Evolutionary conservation across 2,329 filamentous ascomycete genomes (phyloP).

Genomic region (Pseudogymnoascus sp.): DNA sequence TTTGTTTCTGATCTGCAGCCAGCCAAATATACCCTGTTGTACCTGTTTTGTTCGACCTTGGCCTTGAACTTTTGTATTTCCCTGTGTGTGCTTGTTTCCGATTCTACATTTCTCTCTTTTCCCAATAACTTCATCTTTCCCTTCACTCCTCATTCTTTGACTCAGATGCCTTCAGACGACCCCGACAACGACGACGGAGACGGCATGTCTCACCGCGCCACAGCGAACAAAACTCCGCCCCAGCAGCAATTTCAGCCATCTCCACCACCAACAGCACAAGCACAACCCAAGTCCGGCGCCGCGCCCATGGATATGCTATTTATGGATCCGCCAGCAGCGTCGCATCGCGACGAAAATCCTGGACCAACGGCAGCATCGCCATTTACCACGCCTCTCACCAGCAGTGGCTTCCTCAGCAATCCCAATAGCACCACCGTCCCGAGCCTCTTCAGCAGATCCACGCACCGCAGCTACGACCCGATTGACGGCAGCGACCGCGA

Average conservation of each 20-base stretch:
- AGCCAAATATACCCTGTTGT: neutral
- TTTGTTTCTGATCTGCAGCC: constrained; percentile 1
- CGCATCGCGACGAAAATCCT: neutral
- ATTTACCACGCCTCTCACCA: neutral
- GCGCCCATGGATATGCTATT: constrained; percentile 2
- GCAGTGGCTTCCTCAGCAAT: neutral
- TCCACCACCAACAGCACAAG: neutral
- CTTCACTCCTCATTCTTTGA: neutral
- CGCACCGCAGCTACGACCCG: neutral
- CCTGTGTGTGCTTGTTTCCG: neutral
- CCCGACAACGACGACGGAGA: constrained; percentile 1
- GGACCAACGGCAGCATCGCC: neutral
- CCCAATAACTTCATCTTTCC: neutral
- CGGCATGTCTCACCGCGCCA: constrained; percentile 3
- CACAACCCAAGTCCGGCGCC: constrained; percentile 2
- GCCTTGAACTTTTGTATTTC: neutral
- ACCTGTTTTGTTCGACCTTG: constrained; percentile 5
- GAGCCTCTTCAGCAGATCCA: neutral
- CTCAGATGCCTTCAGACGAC: neutral
- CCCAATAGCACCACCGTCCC: neutral
- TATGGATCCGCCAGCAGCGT: constrained; percentile 3
- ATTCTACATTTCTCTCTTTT: neutral
- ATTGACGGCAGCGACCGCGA: neutral
- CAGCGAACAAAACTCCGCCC: neutral
- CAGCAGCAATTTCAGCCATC: neutral